Evolutionary conservation across 1,284 basidiomycete genomes (phyloP), one percentile per base, ranked within the genome.

Genomic region (Moniliella sp.): DNA sequence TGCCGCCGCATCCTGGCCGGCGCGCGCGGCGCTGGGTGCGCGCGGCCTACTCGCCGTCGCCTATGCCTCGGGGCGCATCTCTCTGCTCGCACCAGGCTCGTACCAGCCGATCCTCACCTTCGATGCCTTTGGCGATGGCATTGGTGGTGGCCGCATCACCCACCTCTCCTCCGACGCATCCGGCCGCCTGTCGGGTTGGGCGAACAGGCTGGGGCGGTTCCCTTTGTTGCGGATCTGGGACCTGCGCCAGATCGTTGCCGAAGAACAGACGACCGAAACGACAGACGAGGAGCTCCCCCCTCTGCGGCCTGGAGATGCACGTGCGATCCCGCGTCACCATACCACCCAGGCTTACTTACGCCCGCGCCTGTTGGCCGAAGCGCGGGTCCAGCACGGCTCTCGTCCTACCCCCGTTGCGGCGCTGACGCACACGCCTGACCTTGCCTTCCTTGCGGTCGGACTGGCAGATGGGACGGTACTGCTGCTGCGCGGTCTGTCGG

Each of bases 381-480:
- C 39, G n/a, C 45, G 46, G 27, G 48, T 55, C 4, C 51, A 55
- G 34, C 51, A 52, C 26, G 49, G 51, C 4, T 45, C 46, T 15
- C 29, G 44, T 25, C 50, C 51, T 0, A 38, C 45, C 28, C 51
- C 51, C 2, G 36, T 39, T 2, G 75, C 80, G 3, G 72, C 76
- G 0, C 65, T 91, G 8, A 77, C 84, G 0, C 65, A 86, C 15
- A 79, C 84, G 0, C 65, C 72, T 4, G 70, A 70, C n/a, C 67
- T 93, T 1, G 73, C 78, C 1, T 78, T 84, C 60, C 71, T 97
- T 12, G 78, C 84, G 3, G 70, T 93, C 25, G 88, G 83, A 5
- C 69, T 94, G 7, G 83, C 76, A 1, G 86, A 94, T 52, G 88
- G 88, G n/a, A 80, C 80, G 0, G 83, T 93, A 4, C 69, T 93